These are phyloP conservation scores for Pichia nanzhaoensis DNA, from an alignment of 805 yeast genomes.

Conservation along the genomic window DNA sequence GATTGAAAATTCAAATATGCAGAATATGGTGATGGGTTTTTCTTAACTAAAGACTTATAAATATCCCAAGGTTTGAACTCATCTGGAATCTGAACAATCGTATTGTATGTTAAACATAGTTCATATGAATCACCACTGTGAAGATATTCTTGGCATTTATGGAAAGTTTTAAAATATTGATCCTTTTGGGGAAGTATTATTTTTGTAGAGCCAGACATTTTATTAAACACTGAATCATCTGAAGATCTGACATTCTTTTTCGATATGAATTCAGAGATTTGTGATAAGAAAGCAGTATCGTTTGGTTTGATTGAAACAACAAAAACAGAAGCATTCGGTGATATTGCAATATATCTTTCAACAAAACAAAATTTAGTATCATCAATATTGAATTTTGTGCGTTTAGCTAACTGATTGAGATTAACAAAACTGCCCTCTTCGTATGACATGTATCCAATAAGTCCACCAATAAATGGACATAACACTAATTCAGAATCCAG, in stretches of 20 bases:
- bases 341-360: conserved; percentile 52
- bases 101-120: conserved; percentile 78
- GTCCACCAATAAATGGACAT: conserved; percentile 87
- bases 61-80: conserved; percentile 64
- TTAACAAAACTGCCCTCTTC: conserved; percentile 66
- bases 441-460: conserved; percentile 78
- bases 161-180: conserved; percentile 49
- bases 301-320: conserved; percentile 43
- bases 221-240: background rate
- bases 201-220: conserved; percentile 18
- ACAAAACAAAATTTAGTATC: conserved; percentile 71
- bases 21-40: conserved; percentile 91
- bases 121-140: conserved; percentile 89
- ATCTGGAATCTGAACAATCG: conserved; percentile 48
- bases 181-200: conserved; percentile 45
- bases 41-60: conserved; percentile 60
- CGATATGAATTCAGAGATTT: background rate
- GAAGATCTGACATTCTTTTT: background rate
- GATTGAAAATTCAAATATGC: conserved; percentile 68
- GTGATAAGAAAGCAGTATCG: conserved; percentile 33
- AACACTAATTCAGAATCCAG: conserved; percentile 26
- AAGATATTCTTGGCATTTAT: conserved; percentile 58
- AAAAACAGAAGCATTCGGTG: conserved; percentile 43
- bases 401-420: conserved; percentile 30
- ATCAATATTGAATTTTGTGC: conserved; percentile 42